Evolutionary conservation across 441 rosid genomes (phyloP).

Genomic region (Lepidium campestre): DNA sequence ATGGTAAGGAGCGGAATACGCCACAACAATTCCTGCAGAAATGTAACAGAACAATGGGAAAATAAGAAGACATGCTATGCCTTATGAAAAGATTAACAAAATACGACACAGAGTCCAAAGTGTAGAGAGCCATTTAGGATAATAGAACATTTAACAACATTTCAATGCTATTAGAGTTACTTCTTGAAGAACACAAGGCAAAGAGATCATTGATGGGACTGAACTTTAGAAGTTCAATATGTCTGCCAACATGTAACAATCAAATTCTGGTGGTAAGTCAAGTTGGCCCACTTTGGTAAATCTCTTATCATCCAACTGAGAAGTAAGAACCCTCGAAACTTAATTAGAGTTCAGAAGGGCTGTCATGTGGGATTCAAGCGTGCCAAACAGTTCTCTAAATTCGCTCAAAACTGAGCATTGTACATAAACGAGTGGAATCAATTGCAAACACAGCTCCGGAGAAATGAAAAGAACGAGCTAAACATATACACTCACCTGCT

Average conservation of each 20-base stretch:
- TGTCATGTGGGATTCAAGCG: not conserved
- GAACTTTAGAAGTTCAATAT: not conserved
- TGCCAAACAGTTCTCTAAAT: not conserved
- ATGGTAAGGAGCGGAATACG: constrained; percentile 72
- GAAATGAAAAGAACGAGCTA: not conserved
- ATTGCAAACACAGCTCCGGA: not conserved
- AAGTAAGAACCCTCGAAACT: not conserved
- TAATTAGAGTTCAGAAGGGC: not conserved
- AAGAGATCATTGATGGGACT: not conserved
- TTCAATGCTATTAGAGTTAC: not conserved
- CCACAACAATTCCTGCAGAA: constrained; percentile 59
- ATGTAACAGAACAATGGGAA: not conserved
- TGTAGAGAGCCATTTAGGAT: not conserved
- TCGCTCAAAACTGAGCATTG: not conserved
- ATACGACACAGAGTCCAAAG: not conserved
- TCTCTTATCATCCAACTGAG: not conserved
- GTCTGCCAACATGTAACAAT: not conserved
- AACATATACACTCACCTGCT: constrained; percentile 40
- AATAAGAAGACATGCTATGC: not conserved
- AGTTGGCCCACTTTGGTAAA: not conserved
- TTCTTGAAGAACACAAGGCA: not conserved
- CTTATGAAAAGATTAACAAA: constrained; percentile 6
- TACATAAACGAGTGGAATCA: not conserved
- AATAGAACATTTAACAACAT: not conserved
- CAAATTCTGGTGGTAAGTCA: not conserved